Evolutionary conservation across 225 moss, liverwort and hornwort genomes (phyloP), one percentile per base, ranked within the genome.

Genomic region (Physcomitrellopsis africana): DNA sequence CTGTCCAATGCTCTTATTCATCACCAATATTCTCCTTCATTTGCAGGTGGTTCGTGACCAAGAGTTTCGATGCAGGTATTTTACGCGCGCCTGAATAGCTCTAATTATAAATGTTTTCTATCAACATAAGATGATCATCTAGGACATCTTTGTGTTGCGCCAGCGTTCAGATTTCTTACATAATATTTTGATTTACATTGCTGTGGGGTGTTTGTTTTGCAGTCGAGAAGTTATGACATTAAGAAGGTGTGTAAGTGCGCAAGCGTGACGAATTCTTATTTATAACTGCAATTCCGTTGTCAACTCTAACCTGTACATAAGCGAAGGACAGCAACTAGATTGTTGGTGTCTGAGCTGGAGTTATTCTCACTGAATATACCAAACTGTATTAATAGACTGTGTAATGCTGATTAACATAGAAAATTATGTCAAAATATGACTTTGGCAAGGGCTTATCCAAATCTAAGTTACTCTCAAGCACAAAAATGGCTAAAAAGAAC

Each of bases 181-280:
- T 10, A 53, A 57, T 51, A 41, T 51, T 42, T 65, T 76, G 15
- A 66, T 59, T 53, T 51, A 57, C 23, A 23, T 20, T 9, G 48
- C 58, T 68, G 62, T 74, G 64, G 59, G 43, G 46, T 72, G 2
- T 48, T 74, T 69, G 58, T 56, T 62, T 63, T 71, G 56, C 81
- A 82, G 77, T 49, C 61, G 63, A 64, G 81, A 65, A 55, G 68
- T 77, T 69, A 68, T 82, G 81, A 82, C 72, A 63, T 59, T 77
- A 18, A 77, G 81, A 68, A 77, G 77, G 73, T 73, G 77, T 74
- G 54, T 44, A 44, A 82, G 81, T 69, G 81, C 73, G 48, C 77
- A 77, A 73, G 47, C 77, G 63, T 82, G 26, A 82, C 20, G 46
- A 56, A 11, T 44, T 48, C 11, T 9, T 8, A 20, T 53, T 18